A percentile compares a stretch with the other conserved stretches of the same genome.
Evolutionary conservation across 495 filamentous ascomycete species (phyloP).

Genomic region (Penicillium egyptiacum): DNA sequence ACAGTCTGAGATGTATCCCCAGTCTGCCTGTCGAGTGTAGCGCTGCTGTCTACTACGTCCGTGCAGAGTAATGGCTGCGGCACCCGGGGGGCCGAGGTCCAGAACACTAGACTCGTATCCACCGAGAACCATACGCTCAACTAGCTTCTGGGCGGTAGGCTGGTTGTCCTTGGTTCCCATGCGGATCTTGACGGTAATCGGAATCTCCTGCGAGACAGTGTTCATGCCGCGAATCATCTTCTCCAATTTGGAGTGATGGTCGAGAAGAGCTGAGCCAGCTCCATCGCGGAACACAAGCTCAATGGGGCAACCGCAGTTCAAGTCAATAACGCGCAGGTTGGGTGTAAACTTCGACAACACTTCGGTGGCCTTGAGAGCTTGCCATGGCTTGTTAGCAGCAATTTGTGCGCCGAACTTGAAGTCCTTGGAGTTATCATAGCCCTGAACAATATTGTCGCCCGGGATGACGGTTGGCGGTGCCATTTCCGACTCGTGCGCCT

Average conservation of each 20-base stretch:
- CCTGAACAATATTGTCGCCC: conserved; percentile 53
- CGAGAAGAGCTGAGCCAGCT: conserved; percentile 91
- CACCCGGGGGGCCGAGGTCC: conserved; percentile 68
- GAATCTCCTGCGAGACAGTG: conserved; percentile 78
- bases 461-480: conserved; percentile 57
- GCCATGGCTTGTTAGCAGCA: conserved; percentile 83
- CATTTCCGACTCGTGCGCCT: conserved; percentile 79
- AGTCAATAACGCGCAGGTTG: conserved; percentile 79
- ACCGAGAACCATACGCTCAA: conserved; percentile 79
- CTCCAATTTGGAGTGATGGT: conserved; percentile 77
- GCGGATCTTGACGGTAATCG: conserved; percentile 90
- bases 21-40: conserved; percentile 86
- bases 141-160: conserved; percentile 76
- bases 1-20: conserved; percentile 89
- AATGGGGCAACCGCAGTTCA: conserved; percentile 97
- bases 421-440: conserved; percentile 80
- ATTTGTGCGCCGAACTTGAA: conserved; percentile 90
- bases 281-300: conserved; percentile 85
- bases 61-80: conserved; percentile 91
- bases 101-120: conserved; percentile 61
- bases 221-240: conserved; percentile 96
- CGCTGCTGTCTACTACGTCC: conserved; percentile 91
- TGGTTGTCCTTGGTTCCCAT: conserved; percentile 81
- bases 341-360: conserved; percentile 72
- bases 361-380: conserved; percentile 83